Base-by-base conservation (phyloP, 169 alveolate species). In the Ichthyophthirius multifiliis region DNA sequence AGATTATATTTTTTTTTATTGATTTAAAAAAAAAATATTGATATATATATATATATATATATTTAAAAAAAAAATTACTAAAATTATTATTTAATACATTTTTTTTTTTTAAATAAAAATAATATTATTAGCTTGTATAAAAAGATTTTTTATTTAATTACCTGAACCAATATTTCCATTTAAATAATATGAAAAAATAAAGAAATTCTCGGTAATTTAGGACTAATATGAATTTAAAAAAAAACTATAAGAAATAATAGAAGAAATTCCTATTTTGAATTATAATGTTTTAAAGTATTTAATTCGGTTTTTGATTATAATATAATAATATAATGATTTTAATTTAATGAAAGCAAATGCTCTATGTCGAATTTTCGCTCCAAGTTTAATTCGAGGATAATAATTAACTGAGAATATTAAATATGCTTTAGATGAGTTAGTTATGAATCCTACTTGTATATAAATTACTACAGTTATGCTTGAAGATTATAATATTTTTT, bases 281-380 rank as follows among this genome's bases (percentile, higher is more conserved):
- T 55, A 27, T 55, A 55, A 39, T 27, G 71, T 55, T 20, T 55
- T 55, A n/a, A 55, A 39, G 7, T 39, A 55, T 5, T 27, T 55
- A 1, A 55, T 55, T 20, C 43, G 31, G 23, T 27, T 55, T n/a
- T 23, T 55, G 4, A 55, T 34, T 27, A 55, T 39, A 15, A 39
- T 55, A 13, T 55, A 34, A 10, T 27, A 39, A 55, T 55, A 55
- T 23, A 55, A 39, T 7, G 71, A 55, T 2, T 7, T 39, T 10
- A 55, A 55, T 55, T 55, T 55, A 55, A 55, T 55, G 71, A 55
- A 55, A 55, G 31, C 31, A 39, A 39, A 55, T 27, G 71, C 71
- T 27, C 13, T 55, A 7, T 27, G 43, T 10, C 23, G 31, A 23
- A 55, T 55, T 20, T 55, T 55, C 31, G 71, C 71, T 4, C 71